Conservation (phyloP, 148 eudicot species). For the Rhododendron ovatum region DNA sequence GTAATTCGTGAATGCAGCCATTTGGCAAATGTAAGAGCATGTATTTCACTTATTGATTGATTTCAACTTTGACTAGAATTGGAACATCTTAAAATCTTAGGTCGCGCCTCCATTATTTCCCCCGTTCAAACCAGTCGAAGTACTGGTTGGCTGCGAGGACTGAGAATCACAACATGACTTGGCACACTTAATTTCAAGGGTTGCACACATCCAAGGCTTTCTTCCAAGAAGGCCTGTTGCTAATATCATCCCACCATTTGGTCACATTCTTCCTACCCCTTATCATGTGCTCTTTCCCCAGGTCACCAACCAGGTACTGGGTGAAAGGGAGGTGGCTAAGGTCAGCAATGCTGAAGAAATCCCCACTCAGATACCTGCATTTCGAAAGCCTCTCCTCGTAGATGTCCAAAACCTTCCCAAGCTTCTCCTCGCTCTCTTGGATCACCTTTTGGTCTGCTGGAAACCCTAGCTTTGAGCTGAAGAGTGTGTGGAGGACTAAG, state of each 20-base stretch:
- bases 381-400: constrained; percentile 34
- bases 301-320: constrained; percentile 18
- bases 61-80: too few species aligned
- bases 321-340: constrained; percentile 37
- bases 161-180: background rate
- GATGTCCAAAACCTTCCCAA: constrained; percentile 29
- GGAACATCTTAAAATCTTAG: background rate
- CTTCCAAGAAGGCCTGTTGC: constrained; percentile 40
- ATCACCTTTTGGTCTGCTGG: constrained; percentile 15
- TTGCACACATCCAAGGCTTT: constrained; percentile 14
- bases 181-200: too few species aligned
- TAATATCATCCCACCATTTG: constrained; percentile 35
- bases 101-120: background rate
- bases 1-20: too few species aligned
- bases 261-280: constrained; percentile 8
- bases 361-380: constrained; percentile 36
- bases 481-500: constrained; percentile 18
- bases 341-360: constrained; percentile 41
- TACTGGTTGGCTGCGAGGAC: background rate
- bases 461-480: constrained; percentile 21
- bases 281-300: constrained; percentile 14
- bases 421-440: constrained; percentile 31
- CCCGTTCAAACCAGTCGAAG: background rate
- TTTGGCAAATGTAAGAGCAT: too few species aligned
- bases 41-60: too few species aligned